phyloP scores from a whole-genome alignment of 352 stramenopile species.

The Vaucheria bursata region DNA sequence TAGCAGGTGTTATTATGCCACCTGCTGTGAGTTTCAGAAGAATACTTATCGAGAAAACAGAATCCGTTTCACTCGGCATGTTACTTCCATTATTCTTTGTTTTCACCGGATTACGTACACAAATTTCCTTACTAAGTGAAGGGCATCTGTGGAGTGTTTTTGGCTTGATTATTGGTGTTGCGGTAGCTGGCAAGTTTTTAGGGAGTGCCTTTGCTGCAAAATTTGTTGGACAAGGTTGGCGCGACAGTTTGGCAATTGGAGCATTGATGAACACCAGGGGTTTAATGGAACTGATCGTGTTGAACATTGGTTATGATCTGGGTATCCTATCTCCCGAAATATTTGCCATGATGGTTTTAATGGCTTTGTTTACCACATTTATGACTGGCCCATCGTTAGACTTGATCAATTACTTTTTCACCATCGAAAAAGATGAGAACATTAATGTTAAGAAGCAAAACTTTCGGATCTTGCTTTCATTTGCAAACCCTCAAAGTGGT shows the following conservation, averaged over 20 bases:
- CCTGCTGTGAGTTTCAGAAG: constrained; percentile 11
- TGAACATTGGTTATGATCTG: constrained; percentile 43
- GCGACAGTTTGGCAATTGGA: constrained; percentile 26
- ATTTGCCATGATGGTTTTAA: no score
- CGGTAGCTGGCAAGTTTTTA: constrained; percentile 25
- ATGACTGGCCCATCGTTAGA: no score
- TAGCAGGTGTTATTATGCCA: constrained; percentile 20
- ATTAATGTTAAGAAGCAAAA: no score
- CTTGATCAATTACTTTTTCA: no score
- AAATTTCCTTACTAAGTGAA: constrained; percentile 22
- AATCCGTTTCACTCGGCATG: constrained; percentile 14
- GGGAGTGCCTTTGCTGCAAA: constrained; percentile 17
- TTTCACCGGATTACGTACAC: constrained; percentile 26
- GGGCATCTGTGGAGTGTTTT: constrained; percentile 12
- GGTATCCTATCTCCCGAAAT: no score
- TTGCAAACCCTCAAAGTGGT: no score
- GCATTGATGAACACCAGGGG: constrained; percentile 42
- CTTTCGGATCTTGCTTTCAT: no score
- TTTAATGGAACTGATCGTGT: constrained; percentile 38
- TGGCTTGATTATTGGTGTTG: constrained; percentile 18
- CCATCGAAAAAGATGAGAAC: no score
- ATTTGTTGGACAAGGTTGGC: constrained; percentile 7
- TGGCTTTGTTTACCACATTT: no score
- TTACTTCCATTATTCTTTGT: constrained; percentile 33
- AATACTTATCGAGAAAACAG: background rate